A percentile compares a stretch with the other conserved stretches of the same genome.
These are phyloP conservation scores for Acrocalymma vagum DNA, from an alignment of 2,329 filamentous ascomycete genomes.

Conservation along the genomic window DNA sequence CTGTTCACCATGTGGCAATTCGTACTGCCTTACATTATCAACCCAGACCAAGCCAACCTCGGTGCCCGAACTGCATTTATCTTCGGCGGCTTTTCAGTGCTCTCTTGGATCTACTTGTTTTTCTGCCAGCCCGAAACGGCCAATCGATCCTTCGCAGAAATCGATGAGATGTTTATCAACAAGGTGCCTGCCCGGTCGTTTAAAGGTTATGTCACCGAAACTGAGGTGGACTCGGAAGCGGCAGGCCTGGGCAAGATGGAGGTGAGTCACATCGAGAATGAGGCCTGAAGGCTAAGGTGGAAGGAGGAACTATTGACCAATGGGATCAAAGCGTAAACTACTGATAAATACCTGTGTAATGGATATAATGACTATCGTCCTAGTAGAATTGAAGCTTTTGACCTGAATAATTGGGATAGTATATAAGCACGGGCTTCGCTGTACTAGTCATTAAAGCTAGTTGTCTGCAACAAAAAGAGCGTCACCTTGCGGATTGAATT, in stretches of 20 bases:
- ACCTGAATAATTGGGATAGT: too few relatives aligned
- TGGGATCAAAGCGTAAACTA: too few relatives aligned
- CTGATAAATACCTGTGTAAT: too few relatives aligned
- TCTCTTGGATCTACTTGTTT: conserved; percentile 79
- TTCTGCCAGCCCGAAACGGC: conserved; percentile 80
- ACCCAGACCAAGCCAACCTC: conserved; percentile 63
- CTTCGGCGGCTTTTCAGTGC: conserved; percentile 80
- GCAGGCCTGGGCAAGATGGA: conserved; percentile 14
- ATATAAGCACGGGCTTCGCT: too few relatives aligned
- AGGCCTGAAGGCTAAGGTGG: too few relatives aligned
- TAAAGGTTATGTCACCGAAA: conserved; percentile 18
- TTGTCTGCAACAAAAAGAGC: too few relatives aligned
- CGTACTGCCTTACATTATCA: conserved; percentile 50
- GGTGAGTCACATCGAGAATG: neutral
- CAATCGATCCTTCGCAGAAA: conserved; percentile 81
- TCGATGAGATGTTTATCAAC: conserved; percentile 79
- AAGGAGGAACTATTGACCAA: too few relatives aligned
- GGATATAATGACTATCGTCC: too few relatives aligned
- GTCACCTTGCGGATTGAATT: too few relatives aligned
- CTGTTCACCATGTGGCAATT: conserved; percentile 48
- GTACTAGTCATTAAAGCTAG: too few relatives aligned
- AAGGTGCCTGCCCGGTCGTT: conserved; percentile 28
- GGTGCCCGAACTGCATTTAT: conserved; percentile 84
- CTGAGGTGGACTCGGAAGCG: conserved; percentile 19
- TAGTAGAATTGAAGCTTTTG: too few relatives aligned